Evolutionary conservation across 2,329 filamentous ascomycete species (phyloP), one percentile per base, ranked within the genome.

Genomic region (Trichophyton verrucosum): DNA sequence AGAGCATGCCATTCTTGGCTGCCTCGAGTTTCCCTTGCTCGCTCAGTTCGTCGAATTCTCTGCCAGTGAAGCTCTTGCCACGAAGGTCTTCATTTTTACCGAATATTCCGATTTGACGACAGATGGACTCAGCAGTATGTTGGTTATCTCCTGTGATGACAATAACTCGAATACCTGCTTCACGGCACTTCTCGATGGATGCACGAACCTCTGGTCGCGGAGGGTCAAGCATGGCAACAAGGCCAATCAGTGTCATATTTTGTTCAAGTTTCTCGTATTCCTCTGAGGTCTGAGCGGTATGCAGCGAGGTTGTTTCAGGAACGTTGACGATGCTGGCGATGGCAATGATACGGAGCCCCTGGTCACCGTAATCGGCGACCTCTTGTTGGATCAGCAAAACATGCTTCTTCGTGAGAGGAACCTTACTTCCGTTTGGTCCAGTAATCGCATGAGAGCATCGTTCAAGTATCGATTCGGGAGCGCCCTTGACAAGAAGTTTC

Each of bases 91-190:
- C 92, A 63, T 86, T 77, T 66, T 82, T 76, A 15, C 85, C 87
- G 73, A 99, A 99, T 59, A 99, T 86, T 64, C 94, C 94, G 72
- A 99, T 99, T 74, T 96, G 88, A 69, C 92, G 88, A 78, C 94
- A 99, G 72, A 99, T 96, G 64, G 90, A 92, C 78, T 99, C 94
- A 7, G 94, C 94, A 2, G 94, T 99, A 78, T 95, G 95, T 72
- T 88, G 91, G 78, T 96, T 99, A 77, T 99, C 94, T 70, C 94
- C 94, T 60, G 94, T 99, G 74, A 99, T 96, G 65, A 99, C 94
- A 67, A 99, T 90, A 57, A 99, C 90, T 64, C 94, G 88, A 68
- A 99, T 97, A 67, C 94, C 94, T 67, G 94, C 94, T 64, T 89
- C 86, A 74, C 87, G 89, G 77, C 94, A 99, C 74, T 95, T 88